Conservation (phyloP, 441 rosid species). For the Mallotus japonicus region DNA sequence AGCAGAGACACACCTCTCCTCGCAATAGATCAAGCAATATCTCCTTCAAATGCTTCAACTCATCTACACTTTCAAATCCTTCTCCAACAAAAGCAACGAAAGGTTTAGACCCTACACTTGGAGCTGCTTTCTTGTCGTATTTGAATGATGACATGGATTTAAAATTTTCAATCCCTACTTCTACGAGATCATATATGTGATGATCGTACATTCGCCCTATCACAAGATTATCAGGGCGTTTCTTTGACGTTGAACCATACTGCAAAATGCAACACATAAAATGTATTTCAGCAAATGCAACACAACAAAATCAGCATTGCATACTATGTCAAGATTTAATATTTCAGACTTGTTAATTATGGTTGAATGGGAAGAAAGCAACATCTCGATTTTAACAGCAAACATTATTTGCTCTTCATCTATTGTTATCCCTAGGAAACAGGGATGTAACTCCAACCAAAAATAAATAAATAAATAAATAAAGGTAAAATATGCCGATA, state of each 20-base stretch:
- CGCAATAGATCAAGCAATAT: conserved; percentile 73
- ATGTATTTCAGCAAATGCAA: background rate
- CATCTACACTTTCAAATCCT: conserved; percentile 74
- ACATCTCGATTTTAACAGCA: background rate
- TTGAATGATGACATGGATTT: conserved; percentile 55
- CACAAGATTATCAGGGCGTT: conserved; percentile 84
- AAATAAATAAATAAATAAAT: no score
- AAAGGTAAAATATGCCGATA: no score
- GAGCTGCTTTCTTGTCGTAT: conserved; percentile 80
- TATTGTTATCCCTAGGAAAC: background rate
- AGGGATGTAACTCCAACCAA: no score
- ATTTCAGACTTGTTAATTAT: background rate
- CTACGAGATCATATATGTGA: conserved; percentile 81
- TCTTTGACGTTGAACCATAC: conserved; percentile 92
- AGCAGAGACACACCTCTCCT: conserved; percentile 46
- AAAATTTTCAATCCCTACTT: conserved; percentile 88
- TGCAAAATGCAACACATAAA: conserved; percentile 30
- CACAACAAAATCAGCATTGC: background rate
- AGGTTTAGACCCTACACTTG: conserved; percentile 76
- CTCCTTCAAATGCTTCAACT: conserved; percentile 84
- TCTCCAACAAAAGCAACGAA: conserved; percentile 77
- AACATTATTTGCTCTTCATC: background rate
- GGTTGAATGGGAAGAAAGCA: background rate
- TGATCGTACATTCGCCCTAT: conserved; percentile 82
- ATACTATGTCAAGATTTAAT: background rate